These are phyloP conservation scores for Somion occarium DNA, from an alignment of 1,284 basidiomycete genomes.

Conservation along the genomic window DNA sequence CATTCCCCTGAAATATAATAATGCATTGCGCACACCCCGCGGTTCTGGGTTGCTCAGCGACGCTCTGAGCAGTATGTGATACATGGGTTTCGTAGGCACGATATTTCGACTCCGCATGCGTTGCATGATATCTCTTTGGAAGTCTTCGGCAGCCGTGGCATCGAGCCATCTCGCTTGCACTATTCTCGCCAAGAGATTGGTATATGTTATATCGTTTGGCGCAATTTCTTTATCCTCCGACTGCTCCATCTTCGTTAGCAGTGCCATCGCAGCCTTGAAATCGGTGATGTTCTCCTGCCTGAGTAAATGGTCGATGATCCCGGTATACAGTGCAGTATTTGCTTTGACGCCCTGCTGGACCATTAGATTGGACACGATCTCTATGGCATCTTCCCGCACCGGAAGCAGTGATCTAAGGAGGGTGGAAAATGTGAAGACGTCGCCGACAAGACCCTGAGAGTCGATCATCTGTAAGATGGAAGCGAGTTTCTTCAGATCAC, in stretches of 20 bases:
- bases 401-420: slow-evolving; percentile 71
- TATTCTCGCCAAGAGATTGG: slow-evolving; percentile 57
- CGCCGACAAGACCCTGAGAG: slow-evolving; percentile 50
- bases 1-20: slow-evolving; percentile 69
- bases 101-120: slow-evolving; percentile 57
- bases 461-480: slow-evolving; percentile 51
- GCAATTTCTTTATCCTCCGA: slow-evolving; percentile 38
- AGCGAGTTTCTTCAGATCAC: slow-evolving; percentile 57
- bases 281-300: slow-evolving; percentile 45
- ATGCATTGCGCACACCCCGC: slow-evolving; percentile 48
- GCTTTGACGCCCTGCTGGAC: slow-evolving; percentile 65
- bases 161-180: slow-evolving; percentile 48
- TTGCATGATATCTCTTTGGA: slow-evolving; percentile 44
- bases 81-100: slow-evolving; percentile 56
- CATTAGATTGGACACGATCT: slow-evolving; percentile 66
- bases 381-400: slow-evolving; percentile 58
- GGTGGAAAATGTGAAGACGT: slow-evolving; percentile 78
- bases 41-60: slow-evolving; percentile 46
- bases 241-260: slow-evolving; percentile 70
- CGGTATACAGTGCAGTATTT: slow-evolving; percentile 67
- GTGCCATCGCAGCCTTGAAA: slow-evolving; percentile 57
- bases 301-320: slow-evolving; percentile 72
- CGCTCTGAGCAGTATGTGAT: slow-evolving; percentile 69
- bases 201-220: slow-evolving; percentile 75
- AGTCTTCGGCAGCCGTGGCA: slow-evolving; percentile 36